These are phyloP conservation scores for Trichomonas gallinae DNA, from an alignment of 208 protist species.

Conservation along the genomic window DNA sequence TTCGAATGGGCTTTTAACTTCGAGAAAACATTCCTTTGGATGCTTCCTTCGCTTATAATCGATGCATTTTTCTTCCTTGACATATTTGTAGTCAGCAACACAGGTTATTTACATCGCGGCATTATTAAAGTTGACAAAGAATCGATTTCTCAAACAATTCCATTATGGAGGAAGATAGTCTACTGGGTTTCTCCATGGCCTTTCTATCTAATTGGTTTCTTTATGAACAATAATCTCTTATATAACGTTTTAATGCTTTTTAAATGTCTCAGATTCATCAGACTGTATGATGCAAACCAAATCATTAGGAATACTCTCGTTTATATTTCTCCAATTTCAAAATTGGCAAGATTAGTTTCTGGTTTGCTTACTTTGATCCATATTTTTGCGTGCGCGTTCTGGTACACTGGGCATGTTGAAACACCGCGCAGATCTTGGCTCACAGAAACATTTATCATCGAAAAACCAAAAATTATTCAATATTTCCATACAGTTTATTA, in stretches of 20 bases:
- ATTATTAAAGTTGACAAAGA: background rate
- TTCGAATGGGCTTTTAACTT: background rate
- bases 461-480: background rate
- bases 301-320: background rate
- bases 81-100: background rate
- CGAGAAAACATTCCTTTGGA: background rate
- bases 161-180: background rate
- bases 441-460: background rate
- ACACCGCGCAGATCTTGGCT: background rate
- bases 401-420: background rate
- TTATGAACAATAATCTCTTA: background rate
- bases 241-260: background rate
- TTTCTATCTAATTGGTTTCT: background rate
- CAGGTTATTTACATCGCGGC: background rate
- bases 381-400: background rate
- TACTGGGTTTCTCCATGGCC: background rate
- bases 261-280: background rate
- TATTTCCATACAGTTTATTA: constrained; percentile 9
- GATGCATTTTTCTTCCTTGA: background rate
- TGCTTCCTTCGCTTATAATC: background rate
- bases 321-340: background rate
- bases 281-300: background rate
- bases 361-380: background rate
- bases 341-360: background rate
- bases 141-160: background rate